A percentile compares a stretch with the other conserved stretches of the same genome.
Conservation (phyloP, 1,284 basidiomycete species). For the Microbotryum lychnidis-dioicae region DNA sequence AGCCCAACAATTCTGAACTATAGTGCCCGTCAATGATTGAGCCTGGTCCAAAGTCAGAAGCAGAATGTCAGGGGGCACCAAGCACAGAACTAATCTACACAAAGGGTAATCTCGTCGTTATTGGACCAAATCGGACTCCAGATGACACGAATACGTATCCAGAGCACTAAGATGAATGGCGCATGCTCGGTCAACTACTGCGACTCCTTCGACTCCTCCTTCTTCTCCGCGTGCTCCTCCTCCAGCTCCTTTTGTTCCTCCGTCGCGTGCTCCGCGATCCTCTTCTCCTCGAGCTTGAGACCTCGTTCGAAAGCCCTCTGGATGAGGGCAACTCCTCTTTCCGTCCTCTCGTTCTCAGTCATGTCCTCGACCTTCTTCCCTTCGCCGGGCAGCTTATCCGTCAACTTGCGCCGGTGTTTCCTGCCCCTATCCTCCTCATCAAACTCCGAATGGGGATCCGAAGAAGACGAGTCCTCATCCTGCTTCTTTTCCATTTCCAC, state of each 20-base stretch:
- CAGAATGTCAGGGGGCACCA: neutral
- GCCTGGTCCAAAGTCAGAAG: neutral
- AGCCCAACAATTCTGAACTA: neutral
- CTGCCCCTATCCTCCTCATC: conserved; percentile 1
- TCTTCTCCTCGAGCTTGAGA: conserved; percentile 12
- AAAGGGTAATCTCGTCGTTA: neutral
- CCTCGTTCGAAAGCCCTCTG: conserved; percentile 25
- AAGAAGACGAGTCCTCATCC: neutral
- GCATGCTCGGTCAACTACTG: too few species aligned
- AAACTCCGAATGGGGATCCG: neutral
- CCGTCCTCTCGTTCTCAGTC: conserved; percentile 31
- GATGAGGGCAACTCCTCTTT: conserved; percentile 32
- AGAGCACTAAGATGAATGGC: too few species aligned
- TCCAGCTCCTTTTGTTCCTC: neutral
- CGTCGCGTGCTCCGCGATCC: conserved; percentile 4
- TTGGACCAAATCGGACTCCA: too few species aligned
- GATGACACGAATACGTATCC: too few species aligned
- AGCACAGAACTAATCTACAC: neutral
- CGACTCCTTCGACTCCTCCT: neutral
- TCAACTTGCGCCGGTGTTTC: neutral
- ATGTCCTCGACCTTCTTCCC: conserved; percentile 31
- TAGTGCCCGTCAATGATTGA: neutral
- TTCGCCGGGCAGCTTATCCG: conserved; percentile 26
- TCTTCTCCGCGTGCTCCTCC: neutral
- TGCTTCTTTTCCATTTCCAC: conserved; percentile 1